Evolutionary conservation across 2,329 filamentous ascomycete species (phyloP).

Genomic region (Xylaria sp.): DNA sequence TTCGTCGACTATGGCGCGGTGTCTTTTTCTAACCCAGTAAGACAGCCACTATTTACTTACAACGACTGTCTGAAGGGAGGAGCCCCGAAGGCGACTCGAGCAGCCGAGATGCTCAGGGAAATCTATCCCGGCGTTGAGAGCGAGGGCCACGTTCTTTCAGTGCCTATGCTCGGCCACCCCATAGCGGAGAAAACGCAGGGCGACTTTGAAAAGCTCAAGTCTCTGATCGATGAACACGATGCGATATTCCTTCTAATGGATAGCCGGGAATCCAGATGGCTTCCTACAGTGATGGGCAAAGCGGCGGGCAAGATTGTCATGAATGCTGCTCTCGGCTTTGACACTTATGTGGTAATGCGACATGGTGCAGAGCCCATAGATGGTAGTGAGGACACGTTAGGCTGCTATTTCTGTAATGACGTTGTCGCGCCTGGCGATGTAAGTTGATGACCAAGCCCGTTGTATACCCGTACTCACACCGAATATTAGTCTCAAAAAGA

Average conservation of each 20-base stretch:
- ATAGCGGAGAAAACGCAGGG: constrained; percentile 72
- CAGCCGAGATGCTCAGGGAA: constrained; percentile 76
- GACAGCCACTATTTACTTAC: constrained; percentile 90
- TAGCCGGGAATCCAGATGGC: constrained; percentile 89
- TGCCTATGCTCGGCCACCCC: constrained; percentile 95
- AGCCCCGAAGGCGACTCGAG: constrained; percentile 77
- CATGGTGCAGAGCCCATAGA: constrained; percentile 71
- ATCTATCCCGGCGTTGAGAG: constrained; percentile 92
- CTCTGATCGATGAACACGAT: constrained; percentile 82
- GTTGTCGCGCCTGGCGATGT: constrained; percentile 93
- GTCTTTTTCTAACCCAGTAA: constrained; percentile 94
- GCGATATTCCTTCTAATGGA: constrained; percentile 97
- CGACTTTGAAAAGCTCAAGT: constrained; percentile 76
- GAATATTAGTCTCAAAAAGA: constrained; percentile 81
- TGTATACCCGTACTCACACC: constrained; percentile 26
- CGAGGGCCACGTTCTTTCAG: constrained; percentile 77
- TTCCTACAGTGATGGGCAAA: constrained; percentile 96
- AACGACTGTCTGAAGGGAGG: constrained; percentile 86
- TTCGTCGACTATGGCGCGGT: constrained; percentile 94
- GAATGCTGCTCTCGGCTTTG: constrained; percentile 94
- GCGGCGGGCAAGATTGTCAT: constrained; percentile 91
- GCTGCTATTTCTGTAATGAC: constrained; percentile 98
- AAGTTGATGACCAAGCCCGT: constrained; percentile 44
- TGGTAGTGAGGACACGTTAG: constrained; percentile 68
- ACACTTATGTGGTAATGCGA: constrained; percentile 96